A percentile compares a stretch with the other conserved stretches of the same genome.
These are phyloP conservation scores for Penicillium maclennaniae DNA, from an alignment of 495 filamentous ascomycete genomes.

Conservation along the genomic window DNA sequence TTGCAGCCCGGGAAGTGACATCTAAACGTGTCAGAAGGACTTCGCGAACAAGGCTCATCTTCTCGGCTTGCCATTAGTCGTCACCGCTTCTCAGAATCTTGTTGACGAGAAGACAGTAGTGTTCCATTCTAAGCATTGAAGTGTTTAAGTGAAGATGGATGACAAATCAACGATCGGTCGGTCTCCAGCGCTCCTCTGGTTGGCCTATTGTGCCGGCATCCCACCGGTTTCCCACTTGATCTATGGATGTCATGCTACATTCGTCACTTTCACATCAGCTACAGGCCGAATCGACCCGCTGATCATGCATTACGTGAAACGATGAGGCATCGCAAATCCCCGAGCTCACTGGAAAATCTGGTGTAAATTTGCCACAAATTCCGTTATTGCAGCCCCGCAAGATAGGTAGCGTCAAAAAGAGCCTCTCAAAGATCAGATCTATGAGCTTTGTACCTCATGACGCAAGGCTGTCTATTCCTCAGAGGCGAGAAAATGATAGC, in stretches of 20 bases:
- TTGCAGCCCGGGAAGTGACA: neutral
- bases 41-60: neutral
- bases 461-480: too few species aligned
- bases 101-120: neutral
- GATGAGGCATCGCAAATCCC: too few species aligned
- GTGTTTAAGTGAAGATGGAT: neutral
- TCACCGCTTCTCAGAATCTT: neutral
- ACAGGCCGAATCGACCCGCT: too few species aligned
- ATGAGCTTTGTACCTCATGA: too few species aligned
- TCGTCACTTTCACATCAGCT: too few species aligned
- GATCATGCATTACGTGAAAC: too few species aligned
- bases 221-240: neutral
- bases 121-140: neutral
- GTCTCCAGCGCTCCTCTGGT: neutral
- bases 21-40: neutral
- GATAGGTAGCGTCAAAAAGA: too few species aligned
- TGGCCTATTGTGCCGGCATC: neutral
- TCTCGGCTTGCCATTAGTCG: neutral
- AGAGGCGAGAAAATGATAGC: too few species aligned
- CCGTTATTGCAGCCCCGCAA: too few species aligned
- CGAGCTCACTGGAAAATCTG: too few species aligned
- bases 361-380: too few species aligned
- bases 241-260: neutral
- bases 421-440: too few species aligned
- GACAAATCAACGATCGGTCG: neutral